Conservation (phyloP, 441 rosid species). For the Melastoma candidum region DNA sequence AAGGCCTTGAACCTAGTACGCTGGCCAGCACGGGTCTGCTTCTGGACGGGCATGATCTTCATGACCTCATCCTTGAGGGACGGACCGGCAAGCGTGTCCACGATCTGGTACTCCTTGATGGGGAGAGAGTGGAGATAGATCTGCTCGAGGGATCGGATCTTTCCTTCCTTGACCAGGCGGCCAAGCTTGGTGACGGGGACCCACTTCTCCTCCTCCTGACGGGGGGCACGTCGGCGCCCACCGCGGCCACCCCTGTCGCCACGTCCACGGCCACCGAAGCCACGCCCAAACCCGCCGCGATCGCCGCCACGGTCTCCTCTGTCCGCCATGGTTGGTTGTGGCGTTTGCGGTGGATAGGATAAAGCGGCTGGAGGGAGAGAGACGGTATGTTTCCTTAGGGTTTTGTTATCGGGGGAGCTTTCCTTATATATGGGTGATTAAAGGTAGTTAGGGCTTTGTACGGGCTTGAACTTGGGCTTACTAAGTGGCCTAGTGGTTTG, state of each 20-base stretch:
- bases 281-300: too few species aligned
- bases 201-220: slow-evolving; percentile 67
- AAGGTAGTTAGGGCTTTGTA: too few species aligned
- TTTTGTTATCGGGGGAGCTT: too few species aligned
- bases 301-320: slow-evolving; percentile 47
- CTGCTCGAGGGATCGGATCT: slow-evolving; percentile 52
- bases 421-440: too few species aligned
- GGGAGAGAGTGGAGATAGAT: slow-evolving; percentile 89
- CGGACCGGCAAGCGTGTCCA: slow-evolving; percentile 68
- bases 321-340: slow-evolving; percentile 36
- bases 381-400: too few species aligned
- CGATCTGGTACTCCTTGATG: slow-evolving; percentile 74
- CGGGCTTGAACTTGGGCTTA: too few species aligned
- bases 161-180: slow-evolving; percentile 45
- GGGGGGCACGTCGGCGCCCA: slow-evolving; percentile 54
- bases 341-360: too few species aligned
- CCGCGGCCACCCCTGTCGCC: slow-evolving; percentile 23
- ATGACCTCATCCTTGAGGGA: slow-evolving; percentile 81
- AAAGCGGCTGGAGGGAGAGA: too few species aligned
- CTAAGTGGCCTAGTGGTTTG: too few species aligned
- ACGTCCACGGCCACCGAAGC: too few species aligned
- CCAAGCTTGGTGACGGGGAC: slow-evolving; percentile 80
- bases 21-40: slow-evolving; percentile 88
- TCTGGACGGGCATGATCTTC: slow-evolving; percentile 94
- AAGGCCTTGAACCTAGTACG: slow-evolving; percentile 90